Percentiles rank a stretch among this genome's conserved stretches.
Conservation (phyloP, 495 filamentous ascomycete species). For the Penicillium canescens region DNA sequence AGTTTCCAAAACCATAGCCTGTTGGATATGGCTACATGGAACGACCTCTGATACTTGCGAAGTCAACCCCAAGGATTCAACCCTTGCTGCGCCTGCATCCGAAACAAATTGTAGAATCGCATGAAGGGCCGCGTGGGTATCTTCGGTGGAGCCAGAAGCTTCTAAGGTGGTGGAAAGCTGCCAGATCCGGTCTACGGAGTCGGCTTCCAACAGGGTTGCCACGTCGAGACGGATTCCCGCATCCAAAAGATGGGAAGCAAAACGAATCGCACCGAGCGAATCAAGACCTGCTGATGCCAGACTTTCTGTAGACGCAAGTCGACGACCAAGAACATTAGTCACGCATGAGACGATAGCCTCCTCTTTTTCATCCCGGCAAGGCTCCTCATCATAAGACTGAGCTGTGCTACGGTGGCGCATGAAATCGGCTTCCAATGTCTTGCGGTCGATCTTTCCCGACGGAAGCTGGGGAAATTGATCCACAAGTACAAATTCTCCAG, state of each 20-base stretch:
- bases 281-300: slow-evolving; percentile 65
- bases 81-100: slow-evolving; percentile 22
- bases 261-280: slow-evolving; percentile 68
- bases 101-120: slow-evolving; percentile 20
- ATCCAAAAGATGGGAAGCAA: slow-evolving; percentile 58
- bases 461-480: slow-evolving; percentile 64
- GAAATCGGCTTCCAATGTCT: slow-evolving; percentile 60
- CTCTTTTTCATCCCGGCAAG: slow-evolving; percentile 37
- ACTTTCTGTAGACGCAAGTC: slow-evolving; percentile 35
- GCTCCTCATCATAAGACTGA: slow-evolving; percentile 27
- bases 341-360: slow-evolving; percentile 49
- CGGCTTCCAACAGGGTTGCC: slow-evolving; percentile 54
- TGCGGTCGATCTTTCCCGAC: slow-evolving; percentile 79
- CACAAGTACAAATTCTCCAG: slow-evolving; percentile 63
- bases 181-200: slow-evolving; percentile 41
- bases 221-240: slow-evolving; percentile 53
- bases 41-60: slow-evolving; percentile 52
- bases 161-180: slow-evolving; percentile 24
- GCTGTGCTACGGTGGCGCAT: slow-evolving; percentile 18
- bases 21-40: slow-evolving; percentile 68
- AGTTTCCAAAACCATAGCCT: slow-evolving; percentile 77
- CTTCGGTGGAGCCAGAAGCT: slow-evolving; percentile 4
- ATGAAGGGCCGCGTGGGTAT: slow-evolving; percentile 16
- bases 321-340: slow-evolving; percentile 42
- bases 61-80: slow-evolving; percentile 18